These are phyloP conservation scores for Hondaea fermentalgiana DNA, from an alignment of 108 stramenopile genomes.

Conservation along the genomic window DNA sequence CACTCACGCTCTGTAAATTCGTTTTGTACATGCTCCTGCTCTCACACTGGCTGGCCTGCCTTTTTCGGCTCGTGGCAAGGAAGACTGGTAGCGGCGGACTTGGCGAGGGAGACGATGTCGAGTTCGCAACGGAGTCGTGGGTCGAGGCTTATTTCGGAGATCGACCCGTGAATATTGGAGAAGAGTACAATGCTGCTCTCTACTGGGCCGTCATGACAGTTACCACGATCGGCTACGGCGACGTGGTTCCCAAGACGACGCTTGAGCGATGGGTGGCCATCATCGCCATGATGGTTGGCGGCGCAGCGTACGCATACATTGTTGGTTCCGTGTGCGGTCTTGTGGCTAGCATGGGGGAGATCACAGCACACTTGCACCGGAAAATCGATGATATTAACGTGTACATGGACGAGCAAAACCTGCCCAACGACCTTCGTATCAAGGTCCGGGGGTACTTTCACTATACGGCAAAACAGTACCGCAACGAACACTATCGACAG, in stretches of 20 bases:
- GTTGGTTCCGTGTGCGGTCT: background rate
- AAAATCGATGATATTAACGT: conserved; percentile 11
- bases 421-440: background rate
- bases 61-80: background rate
- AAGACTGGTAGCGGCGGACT: background rate
- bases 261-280: background rate
- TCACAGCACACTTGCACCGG: background rate
- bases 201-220: conserved; percentile 10
- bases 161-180: background rate
- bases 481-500: background rate
- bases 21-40: background rate
- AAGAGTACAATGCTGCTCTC: background rate
- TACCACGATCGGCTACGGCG: conserved; percentile 3
- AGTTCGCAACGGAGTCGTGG: background rate
- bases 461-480: background rate
- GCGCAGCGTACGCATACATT: conserved; percentile 10
- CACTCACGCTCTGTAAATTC: background rate
- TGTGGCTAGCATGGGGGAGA: conserved; percentile 12
- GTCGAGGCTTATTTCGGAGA: background rate
- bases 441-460: background rate
- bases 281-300: background rate
- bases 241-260: background rate
- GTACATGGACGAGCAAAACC: conserved; percentile 9
- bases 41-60: conserved; percentile 5
- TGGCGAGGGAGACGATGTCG: background rate